Evolutionary conservation across 768 basidiomycete species (phyloP).

Genomic region (Leccinum uliginosum): DNA sequence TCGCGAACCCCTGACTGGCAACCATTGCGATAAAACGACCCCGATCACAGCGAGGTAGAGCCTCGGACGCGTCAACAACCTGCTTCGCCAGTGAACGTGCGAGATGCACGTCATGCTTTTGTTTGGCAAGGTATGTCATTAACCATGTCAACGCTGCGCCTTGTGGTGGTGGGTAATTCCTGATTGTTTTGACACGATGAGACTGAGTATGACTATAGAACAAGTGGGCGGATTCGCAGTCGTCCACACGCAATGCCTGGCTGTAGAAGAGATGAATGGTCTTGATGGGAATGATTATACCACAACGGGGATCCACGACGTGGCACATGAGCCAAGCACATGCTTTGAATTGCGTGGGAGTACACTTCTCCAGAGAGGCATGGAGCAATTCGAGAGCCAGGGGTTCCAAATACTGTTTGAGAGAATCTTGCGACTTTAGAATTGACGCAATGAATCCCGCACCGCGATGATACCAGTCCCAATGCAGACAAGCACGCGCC

Average conservation of each 20-base stretch:
- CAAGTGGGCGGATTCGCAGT: constrained; percentile 34
- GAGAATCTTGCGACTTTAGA: constrained; percentile 21
- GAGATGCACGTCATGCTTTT: constrained; percentile 40
- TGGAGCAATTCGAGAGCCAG: constrained; percentile 45
- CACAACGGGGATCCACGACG: constrained; percentile 28
- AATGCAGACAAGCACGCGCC: constrained; percentile 49
- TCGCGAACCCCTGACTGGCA: constrained; percentile 46
- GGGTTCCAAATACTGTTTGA: constrained; percentile 24
- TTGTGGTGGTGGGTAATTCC: constrained; percentile 48
- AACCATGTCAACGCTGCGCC: constrained; percentile 47
- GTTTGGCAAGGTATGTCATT: constrained; percentile 40
- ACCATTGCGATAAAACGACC: constrained; percentile 44
- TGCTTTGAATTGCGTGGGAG: constrained; percentile 32
- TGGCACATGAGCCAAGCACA: constrained; percentile 40
- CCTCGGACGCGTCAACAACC: constrained; percentile 37
- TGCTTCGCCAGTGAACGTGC: constrained; percentile 49
- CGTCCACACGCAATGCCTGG: constrained; percentile 29
- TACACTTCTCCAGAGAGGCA: constrained; percentile 36
- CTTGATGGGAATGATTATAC: constrained; percentile 38
- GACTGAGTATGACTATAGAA: constrained; percentile 48
- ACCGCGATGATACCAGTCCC: constrained; percentile 48
- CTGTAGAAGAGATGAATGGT: constrained; percentile 47
- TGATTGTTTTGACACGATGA: constrained; percentile 25
- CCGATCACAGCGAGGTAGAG: constrained; percentile 43
- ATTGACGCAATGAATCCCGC: constrained; percentile 34